phyloP scores from a whole-genome alignment of 176 grass and related monocot species.

The Cocos nucifera region DNA sequence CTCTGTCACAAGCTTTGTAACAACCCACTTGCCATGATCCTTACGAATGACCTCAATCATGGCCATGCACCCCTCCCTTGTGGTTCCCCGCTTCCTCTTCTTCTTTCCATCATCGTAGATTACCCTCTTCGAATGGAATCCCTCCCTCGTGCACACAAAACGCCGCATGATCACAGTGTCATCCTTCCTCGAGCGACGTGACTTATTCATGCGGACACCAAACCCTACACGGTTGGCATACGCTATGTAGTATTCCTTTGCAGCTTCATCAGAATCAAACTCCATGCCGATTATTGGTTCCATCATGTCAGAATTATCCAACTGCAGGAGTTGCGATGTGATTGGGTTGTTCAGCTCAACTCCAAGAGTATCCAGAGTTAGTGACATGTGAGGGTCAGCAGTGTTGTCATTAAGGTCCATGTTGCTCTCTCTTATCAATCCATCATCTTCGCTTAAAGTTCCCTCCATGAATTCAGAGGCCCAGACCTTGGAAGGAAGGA shows the following conservation, averaged over 20 bases:
- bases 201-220: conserved; percentile 51
- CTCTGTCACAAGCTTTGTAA: conserved; percentile 42
- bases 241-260: conserved; percentile 49
- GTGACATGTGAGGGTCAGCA: conserved; percentile 5
- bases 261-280: conserved; percentile 39
- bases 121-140: conserved; percentile 40
- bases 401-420: conserved; percentile 24
- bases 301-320: background rate
- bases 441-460: conserved; percentile 24
- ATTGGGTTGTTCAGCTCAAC: background rate
- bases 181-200: conserved; percentile 46
- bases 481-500: no score
- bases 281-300: conserved; percentile 44
- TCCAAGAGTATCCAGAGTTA: background rate
- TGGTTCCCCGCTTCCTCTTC: conserved; percentile 35
- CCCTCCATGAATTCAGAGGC: conserved; percentile 10
- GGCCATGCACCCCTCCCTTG: conserved; percentile 57
- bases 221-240: conserved; percentile 38
- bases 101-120: conserved; percentile 39
- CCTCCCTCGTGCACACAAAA: conserved; percentile 52
- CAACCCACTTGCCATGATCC: conserved; percentile 41
- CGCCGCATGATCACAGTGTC: conserved; percentile 58
- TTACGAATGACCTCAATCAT: conserved; percentile 54
- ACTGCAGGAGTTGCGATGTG: background rate
- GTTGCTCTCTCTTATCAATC: conserved; percentile 14